Evolutionary conservation across 345 rosid genomes (phyloP).

Genomic region (Aurinia saxatilis): DNA sequence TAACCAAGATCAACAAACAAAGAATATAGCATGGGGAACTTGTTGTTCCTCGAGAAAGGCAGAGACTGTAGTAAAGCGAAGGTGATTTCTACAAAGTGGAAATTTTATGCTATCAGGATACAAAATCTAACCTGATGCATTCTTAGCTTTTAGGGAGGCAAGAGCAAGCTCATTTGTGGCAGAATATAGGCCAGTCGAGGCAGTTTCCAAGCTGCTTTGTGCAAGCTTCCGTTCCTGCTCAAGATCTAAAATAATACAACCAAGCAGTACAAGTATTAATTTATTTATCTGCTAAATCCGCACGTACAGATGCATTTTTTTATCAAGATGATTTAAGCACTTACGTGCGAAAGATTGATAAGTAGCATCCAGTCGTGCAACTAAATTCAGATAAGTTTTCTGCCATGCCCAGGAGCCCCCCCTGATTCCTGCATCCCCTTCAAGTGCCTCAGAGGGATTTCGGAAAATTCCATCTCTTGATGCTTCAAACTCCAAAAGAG

Average conservation of each 20-base stretch:
- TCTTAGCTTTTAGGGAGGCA: conserved; percentile 74
- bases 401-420: conserved; percentile 70
- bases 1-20: neutral
- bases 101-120: conserved; percentile 11
- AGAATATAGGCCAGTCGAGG: conserved; percentile 63
- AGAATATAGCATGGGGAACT: neutral
- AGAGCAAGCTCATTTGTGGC: conserved; percentile 62
- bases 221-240: conserved; percentile 87
- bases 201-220: conserved; percentile 75
- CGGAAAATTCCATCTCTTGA: conserved; percentile 76
- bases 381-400: conserved; percentile 58
- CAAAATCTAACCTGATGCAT: conserved; percentile 64
- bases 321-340: conserved; percentile 23
- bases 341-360: conserved; percentile 76
- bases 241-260: conserved; percentile 37
- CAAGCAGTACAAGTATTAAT: conserved; percentile 5
- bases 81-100: neutral
- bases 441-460: conserved; percentile 52
- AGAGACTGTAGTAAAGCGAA: neutral
- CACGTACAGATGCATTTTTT: too few relatives aligned
- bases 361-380: conserved; percentile 61
- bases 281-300: too few relatives aligned
- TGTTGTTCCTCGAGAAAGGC: neutral
- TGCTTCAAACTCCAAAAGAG: conserved; percentile 76
- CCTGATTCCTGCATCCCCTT: conserved; percentile 38